A percentile compares a stretch with the other conserved stretches of the same genome.
Conservation (phyloP, 306 rosid species). For the Trifolium pratense region DNA sequence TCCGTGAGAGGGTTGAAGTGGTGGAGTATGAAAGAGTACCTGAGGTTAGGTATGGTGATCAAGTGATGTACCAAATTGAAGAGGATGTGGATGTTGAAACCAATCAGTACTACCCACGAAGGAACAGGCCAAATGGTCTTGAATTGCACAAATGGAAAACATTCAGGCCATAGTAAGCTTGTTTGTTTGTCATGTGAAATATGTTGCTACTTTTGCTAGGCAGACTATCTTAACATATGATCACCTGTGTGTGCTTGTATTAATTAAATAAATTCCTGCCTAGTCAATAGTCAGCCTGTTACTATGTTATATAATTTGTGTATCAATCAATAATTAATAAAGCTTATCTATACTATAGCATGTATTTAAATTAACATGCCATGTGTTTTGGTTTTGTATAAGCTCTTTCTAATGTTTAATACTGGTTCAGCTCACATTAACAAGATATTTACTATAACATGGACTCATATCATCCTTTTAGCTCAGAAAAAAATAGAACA, state of each 20-base stretch:
- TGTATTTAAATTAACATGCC: no score
- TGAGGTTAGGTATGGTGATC: conserved; percentile 18
- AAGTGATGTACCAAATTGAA: conserved; percentile 28
- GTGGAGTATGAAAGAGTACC: conserved; percentile 43
- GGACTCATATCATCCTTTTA: no score
- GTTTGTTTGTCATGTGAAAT: background rate
- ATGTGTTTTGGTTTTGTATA: no score
- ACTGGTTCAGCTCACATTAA: no score
- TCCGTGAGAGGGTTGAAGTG: conserved; percentile 49
- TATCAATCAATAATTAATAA: conserved; percentile 10
- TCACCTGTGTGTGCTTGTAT: conserved; percentile 18
- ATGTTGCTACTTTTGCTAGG: conserved; percentile 37
- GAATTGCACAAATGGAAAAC: conserved; percentile 47
- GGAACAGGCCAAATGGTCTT: conserved; percentile 41
- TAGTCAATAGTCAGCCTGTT: background rate
- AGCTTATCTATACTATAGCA: background rate
- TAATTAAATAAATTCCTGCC: conserved; percentile 47
- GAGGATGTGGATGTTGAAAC: conserved; percentile 43
- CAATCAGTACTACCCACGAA: conserved; percentile 23
- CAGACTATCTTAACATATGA: conserved; percentile 19
- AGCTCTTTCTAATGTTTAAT: no score
- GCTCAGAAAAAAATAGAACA: no score
- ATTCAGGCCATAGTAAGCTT: conserved; percentile 28
- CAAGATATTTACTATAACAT: no score
- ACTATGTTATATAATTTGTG: background rate